A percentile compares a stretch with the other conserved stretches of the same genome.
Evolutionary conservation across 169 alveolate species (phyloP).

Genomic region (Amoebophrya sp.): DNA sequence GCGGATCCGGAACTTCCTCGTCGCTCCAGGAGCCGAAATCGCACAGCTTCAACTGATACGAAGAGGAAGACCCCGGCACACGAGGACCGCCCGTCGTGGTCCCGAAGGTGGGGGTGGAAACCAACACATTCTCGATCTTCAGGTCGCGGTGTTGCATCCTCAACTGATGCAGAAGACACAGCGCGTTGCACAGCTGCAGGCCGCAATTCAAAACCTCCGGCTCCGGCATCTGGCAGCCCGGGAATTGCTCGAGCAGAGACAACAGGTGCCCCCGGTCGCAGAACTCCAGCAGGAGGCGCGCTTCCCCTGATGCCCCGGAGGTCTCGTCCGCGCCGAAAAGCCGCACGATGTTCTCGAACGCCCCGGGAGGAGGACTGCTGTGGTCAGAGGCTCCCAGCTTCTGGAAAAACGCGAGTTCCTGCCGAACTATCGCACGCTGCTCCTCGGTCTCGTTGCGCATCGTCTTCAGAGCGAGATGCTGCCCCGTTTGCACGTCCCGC

Average conservation of each 20-base stretch:
- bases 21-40: slow-evolving; percentile 70
- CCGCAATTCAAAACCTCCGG: slow-evolving; percentile 40
- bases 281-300: slow-evolving; percentile 30
- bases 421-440: slow-evolving; percentile 33
- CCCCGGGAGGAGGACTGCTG: too few species aligned
- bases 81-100: too few species aligned
- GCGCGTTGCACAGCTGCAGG: slow-evolving; percentile 39
- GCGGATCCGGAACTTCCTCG: slow-evolving; percentile 33
- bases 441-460: slow-evolving; percentile 38
- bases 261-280: slow-evolving; percentile 41
- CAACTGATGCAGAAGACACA: slow-evolving; percentile 52
- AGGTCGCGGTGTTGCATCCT: slow-evolving; percentile 65
- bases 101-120: too few species aligned
- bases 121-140: slow-evolving; percentile 60
- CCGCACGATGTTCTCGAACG: slow-evolving; percentile 35
- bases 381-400: slow-evolving; percentile 29
- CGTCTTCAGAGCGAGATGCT: slow-evolving; percentile 43
- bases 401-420: slow-evolving; percentile 38
- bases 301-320: slow-evolving; percentile 17
- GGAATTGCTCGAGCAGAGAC: slow-evolving; percentile 55
- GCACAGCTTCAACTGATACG: slow-evolving; percentile 69
- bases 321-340: slow-evolving; percentile 30
- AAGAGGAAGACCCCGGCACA: too few species aligned
- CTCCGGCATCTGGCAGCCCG: slow-evolving; percentile 40
- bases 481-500: slow-evolving; percentile 40